Evolutionary conservation across 805 yeast genomes (phyloP).

Genomic region (Ogataea nakhonphanomensis): DNA sequence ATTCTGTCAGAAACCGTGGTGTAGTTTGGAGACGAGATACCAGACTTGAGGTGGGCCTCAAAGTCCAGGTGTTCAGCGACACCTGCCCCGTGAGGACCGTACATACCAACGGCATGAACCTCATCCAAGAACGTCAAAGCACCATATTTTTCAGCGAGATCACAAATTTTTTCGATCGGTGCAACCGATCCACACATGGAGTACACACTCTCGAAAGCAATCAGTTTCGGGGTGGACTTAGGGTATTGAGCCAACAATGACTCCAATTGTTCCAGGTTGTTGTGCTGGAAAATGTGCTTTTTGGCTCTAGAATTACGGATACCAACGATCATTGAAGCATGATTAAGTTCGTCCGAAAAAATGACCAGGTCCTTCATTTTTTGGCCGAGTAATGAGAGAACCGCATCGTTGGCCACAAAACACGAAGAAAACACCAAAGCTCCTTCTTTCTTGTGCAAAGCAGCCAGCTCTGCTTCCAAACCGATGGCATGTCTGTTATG

Average conservation of each 20-base stretch:
- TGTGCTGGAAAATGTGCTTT: conserved; percentile 90
- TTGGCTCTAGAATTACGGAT: conserved; percentile 84
- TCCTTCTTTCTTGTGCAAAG: conserved; percentile 90
- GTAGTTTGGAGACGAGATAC: conserved; percentile 50
- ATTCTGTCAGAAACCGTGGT: conserved; percentile 80
- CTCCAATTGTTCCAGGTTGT: conserved; percentile 83
- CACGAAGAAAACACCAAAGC: conserved; percentile 95
- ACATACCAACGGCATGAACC: conserved; percentile 98
- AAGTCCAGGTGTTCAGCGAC: conserved; percentile 96
- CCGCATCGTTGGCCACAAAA: conserved; percentile 95
- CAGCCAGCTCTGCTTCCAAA: conserved; percentile 83
- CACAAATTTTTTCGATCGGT: conserved; percentile 89
- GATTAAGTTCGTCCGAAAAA: conserved; percentile 90
- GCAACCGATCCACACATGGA: conserved; percentile 98
- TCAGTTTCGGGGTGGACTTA: conserved; percentile 82
- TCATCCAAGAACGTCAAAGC: conserved; percentile 96
- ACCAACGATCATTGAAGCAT: conserved; percentile 97
- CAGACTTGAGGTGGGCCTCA: conserved; percentile 69
- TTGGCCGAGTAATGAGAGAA: conserved; percentile 85
- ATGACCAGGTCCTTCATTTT: conserved; percentile 86
- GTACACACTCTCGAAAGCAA: conserved; percentile 96
- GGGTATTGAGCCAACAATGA: conserved; percentile 75
- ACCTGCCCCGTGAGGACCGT: conserved; percentile 99
- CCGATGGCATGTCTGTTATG: conserved; percentile 88
- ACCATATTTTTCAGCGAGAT: conserved; percentile 95